These are phyloP conservation scores for Orbilia brochopaga DNA, from an alignment of 2,329 filamentous ascomycete species.

Conservation along the genomic window DNA sequence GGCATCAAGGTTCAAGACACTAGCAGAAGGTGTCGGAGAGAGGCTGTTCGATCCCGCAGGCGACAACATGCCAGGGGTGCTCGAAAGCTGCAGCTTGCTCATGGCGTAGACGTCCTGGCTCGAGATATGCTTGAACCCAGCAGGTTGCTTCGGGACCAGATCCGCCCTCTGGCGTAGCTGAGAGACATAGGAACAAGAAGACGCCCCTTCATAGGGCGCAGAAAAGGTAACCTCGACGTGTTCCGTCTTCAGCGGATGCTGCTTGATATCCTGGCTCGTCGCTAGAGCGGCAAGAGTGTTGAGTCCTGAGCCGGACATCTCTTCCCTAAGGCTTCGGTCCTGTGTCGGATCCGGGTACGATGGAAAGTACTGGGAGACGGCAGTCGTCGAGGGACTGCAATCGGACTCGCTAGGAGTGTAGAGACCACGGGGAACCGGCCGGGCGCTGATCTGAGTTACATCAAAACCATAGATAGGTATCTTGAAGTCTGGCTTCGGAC, in stretches of 20 bases:
- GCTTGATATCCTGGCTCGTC: conserved; percentile 40
- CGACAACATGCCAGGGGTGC: conserved; percentile 36
- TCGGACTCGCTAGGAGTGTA: conserved; percentile 48
- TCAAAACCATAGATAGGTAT: conserved; percentile 47
- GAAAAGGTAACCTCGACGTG: conserved; percentile 25
- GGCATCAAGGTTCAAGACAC: conserved; percentile 18
- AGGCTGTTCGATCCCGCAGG: conserved; percentile 34
- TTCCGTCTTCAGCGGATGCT: conserved; percentile 24
- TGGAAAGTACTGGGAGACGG: conserved; percentile 45
- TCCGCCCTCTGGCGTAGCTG: conserved; percentile 40
- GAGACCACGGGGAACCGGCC: conserved; percentile 34
- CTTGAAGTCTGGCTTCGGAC: conserved; percentile 41
- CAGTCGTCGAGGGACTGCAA: conserved; percentile 42
- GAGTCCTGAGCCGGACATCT: conserved; percentile 22
- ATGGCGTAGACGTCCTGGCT: conserved; percentile 46
- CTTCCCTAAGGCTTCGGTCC: conserved; percentile 39
- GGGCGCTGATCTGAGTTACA: conserved; percentile 42
- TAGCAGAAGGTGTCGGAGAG: conserved; percentile 25
- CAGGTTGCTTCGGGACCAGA: conserved; percentile 33
- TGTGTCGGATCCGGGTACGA: conserved; percentile 39
- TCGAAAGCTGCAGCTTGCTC: conserved; percentile 49
- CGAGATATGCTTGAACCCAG: conserved; percentile 25
- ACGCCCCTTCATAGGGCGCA: conserved; percentile 25
- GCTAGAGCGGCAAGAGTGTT: conserved; percentile 38
- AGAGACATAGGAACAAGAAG: conserved; percentile 36